phyloP scores from a whole-genome alignment of 208 protist genomes.

The Vickermania ingenoplastis region DNA sequence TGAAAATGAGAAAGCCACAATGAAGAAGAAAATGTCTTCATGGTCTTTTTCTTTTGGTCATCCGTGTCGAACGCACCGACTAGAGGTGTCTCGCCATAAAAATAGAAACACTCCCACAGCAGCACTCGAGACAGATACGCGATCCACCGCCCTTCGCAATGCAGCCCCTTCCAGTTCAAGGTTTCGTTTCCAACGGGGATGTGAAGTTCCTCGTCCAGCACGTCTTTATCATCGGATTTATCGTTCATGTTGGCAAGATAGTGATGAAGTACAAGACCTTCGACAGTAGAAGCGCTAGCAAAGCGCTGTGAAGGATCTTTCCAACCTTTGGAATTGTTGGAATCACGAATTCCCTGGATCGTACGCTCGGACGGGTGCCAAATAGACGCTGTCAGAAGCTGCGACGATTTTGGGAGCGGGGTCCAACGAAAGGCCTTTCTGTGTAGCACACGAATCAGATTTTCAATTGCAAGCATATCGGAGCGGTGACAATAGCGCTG shows the following conservation, averaged over 20 bases:
- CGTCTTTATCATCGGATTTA: background rate
- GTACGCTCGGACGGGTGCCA: background rate
- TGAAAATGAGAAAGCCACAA: slow-evolving; percentile 68
- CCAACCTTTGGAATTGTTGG: slow-evolving; percentile 20
- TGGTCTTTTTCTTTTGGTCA: background rate
- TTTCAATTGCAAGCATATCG: slow-evolving; percentile 56
- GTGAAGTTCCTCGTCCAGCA: no score
- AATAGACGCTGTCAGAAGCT: background rate
- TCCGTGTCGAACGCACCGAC: background rate
- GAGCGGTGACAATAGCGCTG: slow-evolving; percentile 42
- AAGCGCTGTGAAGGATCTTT: slow-evolving; percentile 9
- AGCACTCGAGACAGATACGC: slow-evolving; percentile 40
- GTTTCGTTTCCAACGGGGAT: no score
- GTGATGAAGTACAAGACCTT: slow-evolving; percentile 36
- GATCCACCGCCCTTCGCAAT: slow-evolving; percentile 77
- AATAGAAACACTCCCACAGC: slow-evolving; percentile 44
- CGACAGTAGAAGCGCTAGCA: slow-evolving; percentile 18
- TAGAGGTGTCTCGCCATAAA: background rate
- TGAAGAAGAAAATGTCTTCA: background rate
- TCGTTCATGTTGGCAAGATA: slow-evolving; percentile 19
- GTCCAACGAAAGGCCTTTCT: slow-evolving; percentile 41
- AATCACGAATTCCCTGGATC: background rate
- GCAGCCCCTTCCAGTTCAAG: slow-evolving; percentile 37
- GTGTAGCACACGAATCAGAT: slow-evolving; percentile 24
- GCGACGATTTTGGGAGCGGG: slow-evolving; percentile 20